Evolutionary conservation across 1,139 yeast genomes (phyloP), one percentile per base, ranked within the genome.

Genomic region (Protomyces lactucae-debilis): DNA sequence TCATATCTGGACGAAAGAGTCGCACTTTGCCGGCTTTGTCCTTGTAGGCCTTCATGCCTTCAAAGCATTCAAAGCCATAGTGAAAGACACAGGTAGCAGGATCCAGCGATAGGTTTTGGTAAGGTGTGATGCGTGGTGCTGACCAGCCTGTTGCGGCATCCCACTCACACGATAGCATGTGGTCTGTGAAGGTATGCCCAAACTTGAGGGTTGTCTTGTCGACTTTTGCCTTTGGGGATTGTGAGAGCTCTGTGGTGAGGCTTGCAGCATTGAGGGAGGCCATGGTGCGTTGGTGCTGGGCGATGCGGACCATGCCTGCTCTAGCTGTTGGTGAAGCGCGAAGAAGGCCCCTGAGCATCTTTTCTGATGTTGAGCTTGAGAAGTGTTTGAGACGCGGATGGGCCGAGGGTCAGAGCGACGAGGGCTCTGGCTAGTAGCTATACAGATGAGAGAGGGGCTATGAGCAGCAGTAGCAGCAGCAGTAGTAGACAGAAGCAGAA

Each of bases 51-150:
- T 93, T 93, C 81, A 93, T 82, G 69, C 99, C 99, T 80, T 93
- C 99, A 72, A 93, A 93, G 70, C 93, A 83, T 76, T 91, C 97
- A 74, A 93, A 93, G 1, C 96, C 93, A 73, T 93, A 93, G 78
- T 93, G 99, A 77, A 93, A 85, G 43, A 92, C 98, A 73, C 86
- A 83, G 12, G 95, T 78, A 14, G 97, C 85, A 45, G 99, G 99
- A 72, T 91, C 97, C 65, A 93, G 77, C 21, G 79, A 72, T 66
- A 93, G 78, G 60, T 84, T 83, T 65, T 86, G 93, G 77, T 89
- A 91, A 39, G 98, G 97, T 71, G 83, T 83, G 74, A 93, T 92
- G 72, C 83, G 83, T 53, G 99, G 98, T 35, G 82, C 77, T 14
- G 79, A 87, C 99, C 99, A 93, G 55, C 99, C 99, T 0, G 77